Conservation (phyloP, 345 rosid species). For the Abelmoschus esculentus region DNA sequence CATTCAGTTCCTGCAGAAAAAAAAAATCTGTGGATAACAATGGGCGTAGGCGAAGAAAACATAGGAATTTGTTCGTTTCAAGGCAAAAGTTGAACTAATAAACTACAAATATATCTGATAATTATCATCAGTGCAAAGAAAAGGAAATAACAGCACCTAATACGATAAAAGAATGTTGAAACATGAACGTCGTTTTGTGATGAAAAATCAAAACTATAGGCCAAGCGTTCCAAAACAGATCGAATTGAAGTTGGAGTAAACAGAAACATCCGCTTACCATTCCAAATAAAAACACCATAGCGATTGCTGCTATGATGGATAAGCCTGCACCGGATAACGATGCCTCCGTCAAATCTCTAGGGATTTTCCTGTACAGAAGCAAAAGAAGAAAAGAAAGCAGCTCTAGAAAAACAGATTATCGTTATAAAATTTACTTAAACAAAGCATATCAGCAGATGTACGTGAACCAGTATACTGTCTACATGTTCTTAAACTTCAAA, state of each 20-base stretch:
- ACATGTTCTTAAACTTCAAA: not conserved
- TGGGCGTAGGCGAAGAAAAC: not conserved
- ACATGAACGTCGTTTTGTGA: not conserved
- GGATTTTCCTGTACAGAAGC: conserved; percentile 70
- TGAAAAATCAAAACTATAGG: not conserved
- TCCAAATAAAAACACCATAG: conserved; percentile 89
- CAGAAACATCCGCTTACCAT: conserved; percentile 47
- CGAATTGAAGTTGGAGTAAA: not conserved
- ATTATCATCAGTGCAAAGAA: no score
- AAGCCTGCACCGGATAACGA: conserved; percentile 91
- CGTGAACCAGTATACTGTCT: not conserved
- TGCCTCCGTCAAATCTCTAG: conserved; percentile 98
- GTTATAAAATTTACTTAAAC: not conserved
- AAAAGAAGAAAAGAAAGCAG: not conserved
- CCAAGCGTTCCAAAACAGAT: not conserved
- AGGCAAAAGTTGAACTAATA: not conserved
- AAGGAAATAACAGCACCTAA: no score
- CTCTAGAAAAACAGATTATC: no score
- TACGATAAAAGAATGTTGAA: not conserved
- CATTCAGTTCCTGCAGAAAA: conserved; percentile 62
- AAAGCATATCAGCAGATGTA: not conserved
- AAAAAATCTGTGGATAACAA: conserved; percentile 5
- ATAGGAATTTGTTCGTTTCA: not conserved
- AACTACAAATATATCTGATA: not conserved
- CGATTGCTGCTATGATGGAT: conserved; percentile 76